Percentiles rank a stretch among this genome's conserved stretches.
Conservation (phyloP, 2,329 filamentous ascomycete species). For the Sclerotinia minor region DNA sequence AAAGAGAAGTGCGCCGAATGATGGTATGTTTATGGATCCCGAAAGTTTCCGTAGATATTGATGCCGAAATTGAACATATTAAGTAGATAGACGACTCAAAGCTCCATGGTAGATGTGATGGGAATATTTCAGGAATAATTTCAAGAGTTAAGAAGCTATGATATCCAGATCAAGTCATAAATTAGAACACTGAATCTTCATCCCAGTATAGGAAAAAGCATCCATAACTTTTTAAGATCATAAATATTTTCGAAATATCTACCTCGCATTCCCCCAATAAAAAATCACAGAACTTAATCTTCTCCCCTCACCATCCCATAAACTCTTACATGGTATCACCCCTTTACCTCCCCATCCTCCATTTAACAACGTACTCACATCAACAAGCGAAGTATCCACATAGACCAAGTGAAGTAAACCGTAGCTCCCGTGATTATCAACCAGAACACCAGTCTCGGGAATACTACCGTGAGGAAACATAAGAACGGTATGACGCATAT, state of each 20-base stretch:
- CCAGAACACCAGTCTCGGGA: constrained; percentile 19
- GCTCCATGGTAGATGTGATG: background rate
- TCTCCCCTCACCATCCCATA: constrained; percentile 46
- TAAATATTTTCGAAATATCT: background rate
- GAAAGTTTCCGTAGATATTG: background rate
- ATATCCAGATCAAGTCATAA: background rate
- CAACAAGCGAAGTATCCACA: constrained; percentile 21
- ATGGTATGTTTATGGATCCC: background rate
- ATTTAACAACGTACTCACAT: background rate
- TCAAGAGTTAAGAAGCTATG: background rate
- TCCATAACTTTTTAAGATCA: background rate
- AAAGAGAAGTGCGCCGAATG: background rate
- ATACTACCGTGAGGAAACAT: background rate
- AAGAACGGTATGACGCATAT: constrained; percentile 19
- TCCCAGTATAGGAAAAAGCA: background rate
- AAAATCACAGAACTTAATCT: constrained; percentile 35
- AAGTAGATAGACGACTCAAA: background rate
- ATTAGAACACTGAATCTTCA: background rate
- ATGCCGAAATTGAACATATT: background rate
- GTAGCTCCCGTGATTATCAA: background rate
- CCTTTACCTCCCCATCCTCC: constrained; percentile 28
- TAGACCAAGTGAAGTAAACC: constrained; percentile 7
- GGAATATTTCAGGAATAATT: no score
- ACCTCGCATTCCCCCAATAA: constrained; percentile 5
- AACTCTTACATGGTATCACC: constrained; percentile 46